phyloP scores from a whole-genome alignment of 1,139 yeast genomes.

The Pichia sp. region DNA sequence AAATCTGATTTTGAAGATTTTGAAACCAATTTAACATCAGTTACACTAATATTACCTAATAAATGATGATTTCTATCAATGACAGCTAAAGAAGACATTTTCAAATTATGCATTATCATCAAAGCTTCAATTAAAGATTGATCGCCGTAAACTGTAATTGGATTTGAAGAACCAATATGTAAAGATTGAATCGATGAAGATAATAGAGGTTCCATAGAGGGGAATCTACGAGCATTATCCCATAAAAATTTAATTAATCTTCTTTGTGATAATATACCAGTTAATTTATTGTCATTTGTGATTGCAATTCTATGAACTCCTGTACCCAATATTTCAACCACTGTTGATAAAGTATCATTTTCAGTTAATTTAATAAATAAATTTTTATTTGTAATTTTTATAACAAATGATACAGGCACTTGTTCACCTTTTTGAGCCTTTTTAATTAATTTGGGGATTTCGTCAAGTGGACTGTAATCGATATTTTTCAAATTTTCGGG shows the following conservation, averaged over 20 bases:
- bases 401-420: slow-evolving; percentile 76
- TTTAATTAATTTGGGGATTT: slow-evolving; percentile 32
- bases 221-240: slow-evolving; percentile 87
- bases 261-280: slow-evolving; percentile 85
- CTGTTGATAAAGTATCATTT: slow-evolving; percentile 59
- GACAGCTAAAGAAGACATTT: slow-evolving; percentile 91
- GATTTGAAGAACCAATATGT: slow-evolving; percentile 61
- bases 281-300: slow-evolving; percentile 47
- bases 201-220: slow-evolving; percentile 66
- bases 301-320: slow-evolving; percentile 94
- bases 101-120: slow-evolving; percentile 72
- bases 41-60: slow-evolving; percentile 87
- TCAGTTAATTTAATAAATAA: slow-evolving; percentile 75
- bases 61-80: slow-evolving; percentile 70
- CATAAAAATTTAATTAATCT: slow-evolving; percentile 75
- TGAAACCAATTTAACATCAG: slow-evolving; percentile 84
- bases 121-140: slow-evolving; percentile 82
- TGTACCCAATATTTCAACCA: slow-evolving; percentile 77
- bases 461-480: slow-evolving; percentile 28
- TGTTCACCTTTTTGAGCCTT: slow-evolving; percentile 59
- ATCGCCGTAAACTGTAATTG: slow-evolving; percentile 78
- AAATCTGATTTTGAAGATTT: slow-evolving; percentile 78
- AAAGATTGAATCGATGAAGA: slow-evolving; percentile 61
- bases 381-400: slow-evolving; percentile 75
- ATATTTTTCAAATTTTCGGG: slow-evolving; percentile 28